Conservation (phyloP, 2,329 filamentous ascomycete genomes). For the Dothidotthia symphoricarpi region DNA sequence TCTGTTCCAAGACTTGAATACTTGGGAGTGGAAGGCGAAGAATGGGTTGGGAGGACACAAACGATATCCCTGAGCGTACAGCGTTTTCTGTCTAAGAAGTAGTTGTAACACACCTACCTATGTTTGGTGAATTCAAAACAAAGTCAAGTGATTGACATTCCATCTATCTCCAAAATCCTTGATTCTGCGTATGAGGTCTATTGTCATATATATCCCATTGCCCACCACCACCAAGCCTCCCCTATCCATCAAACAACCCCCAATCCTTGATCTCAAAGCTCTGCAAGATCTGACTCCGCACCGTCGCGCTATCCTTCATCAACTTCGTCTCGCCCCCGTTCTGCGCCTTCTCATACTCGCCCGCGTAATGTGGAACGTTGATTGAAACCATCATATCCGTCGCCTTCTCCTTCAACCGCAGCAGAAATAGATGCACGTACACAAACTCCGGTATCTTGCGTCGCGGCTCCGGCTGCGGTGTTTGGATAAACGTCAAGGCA, state of each 20-base stretch:
- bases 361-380: constrained; percentile 80
- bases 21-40: too few species aligned
- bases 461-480: constrained; percentile 35
- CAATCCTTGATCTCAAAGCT: constrained; percentile 79
- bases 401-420: constrained; percentile 70
- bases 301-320: constrained; percentile 60
- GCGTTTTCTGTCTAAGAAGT: too few species aligned
- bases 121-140: too few species aligned
- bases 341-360: constrained; percentile 69
- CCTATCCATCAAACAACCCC: constrained; percentile 60
- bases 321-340: constrained; percentile 59
- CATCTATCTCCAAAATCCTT: too few species aligned
- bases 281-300: constrained; percentile 70
- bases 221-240: too few species aligned
- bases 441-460: constrained; percentile 57
- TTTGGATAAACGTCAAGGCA: constrained; percentile 63
- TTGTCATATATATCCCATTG: too few species aligned
- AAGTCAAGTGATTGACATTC: too few species aligned
- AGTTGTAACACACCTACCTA: too few species aligned
- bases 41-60: too few species aligned
- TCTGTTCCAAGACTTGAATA: too few species aligned
- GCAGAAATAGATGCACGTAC: constrained; percentile 71
- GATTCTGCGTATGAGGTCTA: too few species aligned
- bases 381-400: constrained; percentile 84
- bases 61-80: too few species aligned